These are phyloP conservation scores for Eucalyptus sp. DNA, from an alignment of 345 rosid species.

Conservation along the genomic window DNA sequence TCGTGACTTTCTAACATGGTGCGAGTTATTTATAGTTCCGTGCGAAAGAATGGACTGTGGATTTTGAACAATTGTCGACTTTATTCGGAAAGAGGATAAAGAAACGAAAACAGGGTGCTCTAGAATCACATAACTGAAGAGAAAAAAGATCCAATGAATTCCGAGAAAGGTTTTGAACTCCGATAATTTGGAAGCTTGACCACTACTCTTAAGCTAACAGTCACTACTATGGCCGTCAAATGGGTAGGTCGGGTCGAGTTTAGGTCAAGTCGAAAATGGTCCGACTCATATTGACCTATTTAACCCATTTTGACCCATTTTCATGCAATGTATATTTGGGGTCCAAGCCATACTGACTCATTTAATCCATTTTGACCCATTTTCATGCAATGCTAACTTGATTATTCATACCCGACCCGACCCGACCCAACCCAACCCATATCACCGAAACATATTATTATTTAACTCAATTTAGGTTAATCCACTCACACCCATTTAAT, in stretches of 20 bases:
- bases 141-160: background rate
- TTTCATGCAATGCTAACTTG: too few relatives aligned
- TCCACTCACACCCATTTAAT: too few relatives aligned
- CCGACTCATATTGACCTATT: rapidly evolving
- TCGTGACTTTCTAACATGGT: background rate
- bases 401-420: rapidly evolving
- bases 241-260: rapidly evolving
- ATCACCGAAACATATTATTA: rapidly evolving
- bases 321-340: too few relatives aligned
- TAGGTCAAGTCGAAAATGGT: rapidly evolving
- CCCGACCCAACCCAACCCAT: rapidly evolving
- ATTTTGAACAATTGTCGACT: background rate
- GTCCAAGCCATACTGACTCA: too few relatives aligned
- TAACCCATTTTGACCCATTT: rapidly evolving
- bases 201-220: background rate
- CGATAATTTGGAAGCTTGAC: background rate
- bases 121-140: background rate
- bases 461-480: too few relatives aligned
- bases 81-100: background rate
- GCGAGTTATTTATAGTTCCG: background rate
- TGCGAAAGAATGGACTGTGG: background rate
- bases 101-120: background rate
- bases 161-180: background rate
- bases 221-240: background rate
- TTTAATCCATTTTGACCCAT: rapidly evolving